A percentile compares a stretch with the other conserved stretches of the same genome.
Conservation (phyloP, 106 monocot species). For the Ottelia alismoides region DNA sequence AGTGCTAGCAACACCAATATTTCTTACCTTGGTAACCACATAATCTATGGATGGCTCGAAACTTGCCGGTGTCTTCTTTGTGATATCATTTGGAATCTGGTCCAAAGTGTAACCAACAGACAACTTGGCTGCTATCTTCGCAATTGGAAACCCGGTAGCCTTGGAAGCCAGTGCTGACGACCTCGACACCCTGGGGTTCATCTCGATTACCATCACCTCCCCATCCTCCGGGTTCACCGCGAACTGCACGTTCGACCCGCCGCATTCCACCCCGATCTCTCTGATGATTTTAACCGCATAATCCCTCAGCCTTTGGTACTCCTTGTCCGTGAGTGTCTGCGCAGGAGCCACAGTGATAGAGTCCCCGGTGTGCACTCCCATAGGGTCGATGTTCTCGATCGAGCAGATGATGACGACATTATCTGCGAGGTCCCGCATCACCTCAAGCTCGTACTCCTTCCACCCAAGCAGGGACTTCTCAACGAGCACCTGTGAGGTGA, state of each 20-base stretch:
- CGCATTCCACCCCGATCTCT: conserved; percentile 82
- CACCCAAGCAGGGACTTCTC: too few relatives aligned
- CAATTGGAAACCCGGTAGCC: too few relatives aligned
- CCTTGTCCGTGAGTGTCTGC: too few relatives aligned
- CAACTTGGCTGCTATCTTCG: too few relatives aligned
- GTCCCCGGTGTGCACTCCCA: too few relatives aligned
- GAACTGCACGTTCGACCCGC: conserved; percentile 83
- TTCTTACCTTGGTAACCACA: conserved; percentile 81
- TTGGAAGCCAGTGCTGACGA: conserved; percentile 70
- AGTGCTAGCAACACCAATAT: too few relatives aligned
- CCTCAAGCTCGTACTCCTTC: too few relatives aligned
- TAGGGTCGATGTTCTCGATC: conserved; percentile 78
- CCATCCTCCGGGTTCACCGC: conserved; percentile 69
- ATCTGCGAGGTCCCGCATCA: conserved; percentile 71
- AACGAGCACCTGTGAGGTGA: too few relatives aligned
- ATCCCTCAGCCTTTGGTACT: too few relatives aligned
- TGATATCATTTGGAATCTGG: conserved; percentile 87
- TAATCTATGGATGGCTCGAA: conserved; percentile 85
- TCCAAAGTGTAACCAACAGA: conserved; percentile 74
- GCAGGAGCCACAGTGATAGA: too few relatives aligned
- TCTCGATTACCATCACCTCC: conserved; percentile 87
- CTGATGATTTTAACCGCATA: conserved; percentile 57
- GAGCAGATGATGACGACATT: conserved; percentile 83
- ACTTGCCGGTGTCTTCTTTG: too few relatives aligned
- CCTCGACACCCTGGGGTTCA: conserved; percentile 83